Percentiles rank a stretch among this genome's conserved stretches.
phyloP scores from a whole-genome alignment of 805 yeast species.

The Teunomyces aglyptinius region DNA sequence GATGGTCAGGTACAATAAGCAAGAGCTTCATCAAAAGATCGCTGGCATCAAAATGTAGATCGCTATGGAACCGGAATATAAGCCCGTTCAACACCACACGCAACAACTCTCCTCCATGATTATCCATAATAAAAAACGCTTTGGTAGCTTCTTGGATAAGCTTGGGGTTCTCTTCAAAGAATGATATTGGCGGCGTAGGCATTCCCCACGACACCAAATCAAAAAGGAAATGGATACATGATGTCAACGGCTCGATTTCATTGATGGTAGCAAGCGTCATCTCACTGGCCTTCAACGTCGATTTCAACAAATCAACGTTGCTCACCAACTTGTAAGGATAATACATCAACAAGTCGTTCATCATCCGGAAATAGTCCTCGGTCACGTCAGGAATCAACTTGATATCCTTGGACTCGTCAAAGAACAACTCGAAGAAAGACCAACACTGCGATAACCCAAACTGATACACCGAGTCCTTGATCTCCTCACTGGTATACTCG shows the following conservation, averaged over 20 bases:
- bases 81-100: slow-evolving; percentile 60
- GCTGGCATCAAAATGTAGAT: slow-evolving; percentile 69
- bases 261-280: slow-evolving; percentile 50
- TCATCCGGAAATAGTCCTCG: slow-evolving; percentile 84
- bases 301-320: slow-evolving; percentile 45
- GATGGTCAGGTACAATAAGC: slow-evolving; percentile 46
- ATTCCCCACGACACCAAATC: slow-evolving; percentile 87
- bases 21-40: slow-evolving; percentile 68
- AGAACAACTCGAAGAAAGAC: slow-evolving; percentile 51
- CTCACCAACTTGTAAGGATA: slow-evolving; percentile 55
- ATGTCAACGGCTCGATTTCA: slow-evolving; percentile 67
- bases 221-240: slow-evolving; percentile 72
- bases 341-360: slow-evolving; percentile 73
- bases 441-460: slow-evolving; percentile 68
- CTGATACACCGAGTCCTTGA: slow-evolving; percentile 64
- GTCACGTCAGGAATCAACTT: slow-evolving; percentile 61
- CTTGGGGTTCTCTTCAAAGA: slow-evolving; percentile 49
- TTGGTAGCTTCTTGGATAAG: slow-evolving; percentile 18
- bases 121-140: slow-evolving; percentile 37
- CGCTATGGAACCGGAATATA: slow-evolving; percentile 67
- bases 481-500: slow-evolving; percentile 43
- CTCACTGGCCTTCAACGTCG: slow-evolving; percentile 59
- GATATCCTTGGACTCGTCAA: slow-evolving; percentile 21
- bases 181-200: slow-evolving; percentile 74
- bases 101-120: slow-evolving; percentile 58